Conservation (phyloP, 2,329 filamentous ascomycete species). For the Pseudogymnoascus sp. region DNA sequence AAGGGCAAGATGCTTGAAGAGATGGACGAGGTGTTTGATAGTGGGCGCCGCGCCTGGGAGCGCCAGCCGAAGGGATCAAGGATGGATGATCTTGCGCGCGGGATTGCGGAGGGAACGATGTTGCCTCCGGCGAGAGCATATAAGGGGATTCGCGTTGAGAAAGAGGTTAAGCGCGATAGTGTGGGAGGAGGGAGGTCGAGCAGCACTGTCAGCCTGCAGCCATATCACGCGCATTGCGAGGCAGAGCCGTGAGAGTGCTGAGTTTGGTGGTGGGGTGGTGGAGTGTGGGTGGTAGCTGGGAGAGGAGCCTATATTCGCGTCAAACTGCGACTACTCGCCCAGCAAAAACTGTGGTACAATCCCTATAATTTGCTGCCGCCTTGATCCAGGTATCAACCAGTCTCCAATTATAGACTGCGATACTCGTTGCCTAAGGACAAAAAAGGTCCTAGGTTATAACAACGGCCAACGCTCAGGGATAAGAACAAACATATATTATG, state of each 20-base stretch:
- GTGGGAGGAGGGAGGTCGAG: not conserved
- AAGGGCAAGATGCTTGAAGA: slow-evolving; percentile 70
- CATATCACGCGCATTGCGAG: not conserved
- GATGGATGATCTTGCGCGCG: slow-evolving; percentile 39
- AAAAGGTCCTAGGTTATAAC: not conserved
- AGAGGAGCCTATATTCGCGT: not conserved
- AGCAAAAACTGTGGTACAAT: not conserved
- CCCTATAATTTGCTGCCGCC: not conserved
- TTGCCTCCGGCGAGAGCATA: not conserved
- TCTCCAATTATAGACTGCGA: not conserved
- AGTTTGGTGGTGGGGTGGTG: not conserved
- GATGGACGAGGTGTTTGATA: slow-evolving; percentile 65
- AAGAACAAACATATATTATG: not conserved
- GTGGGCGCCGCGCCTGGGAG: slow-evolving; percentile 52
- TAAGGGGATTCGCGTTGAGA: not conserved
- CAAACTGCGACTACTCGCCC: not conserved
- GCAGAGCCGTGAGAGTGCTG: not conserved
- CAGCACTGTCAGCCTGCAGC: not conserved
- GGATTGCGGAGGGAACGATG: slow-evolving; percentile 42
- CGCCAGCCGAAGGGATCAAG: slow-evolving; percentile 34
- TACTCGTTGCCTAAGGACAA: not conserved
- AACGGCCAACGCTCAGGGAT: not conserved
- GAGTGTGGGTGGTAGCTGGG: not conserved
- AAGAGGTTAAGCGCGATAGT: not conserved
- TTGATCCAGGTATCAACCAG: not conserved